Evolutionary conservation across 345 rosid species (phyloP), one percentile per base, ranked within the genome.

Genomic region (Eucalyptus dawsonii): DNA sequence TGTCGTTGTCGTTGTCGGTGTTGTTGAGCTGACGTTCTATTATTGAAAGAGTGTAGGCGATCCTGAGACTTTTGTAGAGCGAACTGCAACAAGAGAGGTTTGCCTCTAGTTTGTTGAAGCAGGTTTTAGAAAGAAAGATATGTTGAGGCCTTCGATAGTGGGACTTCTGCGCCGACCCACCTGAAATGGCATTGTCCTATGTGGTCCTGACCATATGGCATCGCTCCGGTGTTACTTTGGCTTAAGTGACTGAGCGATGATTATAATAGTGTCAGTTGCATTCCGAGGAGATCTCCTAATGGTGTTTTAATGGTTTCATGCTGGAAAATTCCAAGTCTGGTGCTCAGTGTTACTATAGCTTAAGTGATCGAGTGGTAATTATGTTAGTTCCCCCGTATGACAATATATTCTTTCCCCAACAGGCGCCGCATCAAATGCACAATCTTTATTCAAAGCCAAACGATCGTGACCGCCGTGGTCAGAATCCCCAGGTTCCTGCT

Each of bases 381-480:
- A 14, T 7, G n/a, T 29, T 29, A 16, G 72, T 62, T 6, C 7
- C 72, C 65, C 65, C 14, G 4, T 14, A 62, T 62, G 34, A 29
- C 16, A 62, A 29, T 62, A 13, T 27, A 14, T 29, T 62, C 25
- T 44, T 17, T 40, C 56, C 87, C 87, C 47, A 80, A 24, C 92
- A 91, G 94, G 87, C 72, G 50, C 94, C 80, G 51, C 86, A 65
- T 90, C 93, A 91, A 88, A n/a, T 92, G 45, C 96, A 89, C 91
- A 88, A 53, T 85, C 94, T 92, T 51, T 93, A 91, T 89, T 92
- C 93, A 67, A 93, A 96, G 92, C 94, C 93, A 86, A 98, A 97
- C 89, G 91, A 93, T 89, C 96, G 95, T 44, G 97, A 96, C 88
- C 94, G 97, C 98, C 94, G 92, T 81, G 91, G 91, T 87, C 95